Evolutionary conservation across 768 basidiomycete genomes (phyloP), one percentile per base, ranked within the genome.

Genomic region (Arthromyces matolae): DNA sequence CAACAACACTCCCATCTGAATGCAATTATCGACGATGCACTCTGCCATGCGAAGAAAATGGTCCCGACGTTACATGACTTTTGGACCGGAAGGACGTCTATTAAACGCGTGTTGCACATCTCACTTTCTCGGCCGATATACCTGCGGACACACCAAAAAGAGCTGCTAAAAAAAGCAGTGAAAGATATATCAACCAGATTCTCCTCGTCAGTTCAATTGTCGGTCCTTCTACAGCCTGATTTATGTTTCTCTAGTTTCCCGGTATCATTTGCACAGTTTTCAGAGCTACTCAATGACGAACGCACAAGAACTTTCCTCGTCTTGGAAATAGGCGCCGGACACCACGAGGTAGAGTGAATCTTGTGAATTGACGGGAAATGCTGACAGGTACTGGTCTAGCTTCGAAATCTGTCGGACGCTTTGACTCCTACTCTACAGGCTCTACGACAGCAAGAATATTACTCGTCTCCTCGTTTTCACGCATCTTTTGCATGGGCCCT

Each of bases 401-500:
- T 93, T 10, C 66, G 69, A 49, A 58, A 62, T 7, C 65, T 93
- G 34, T 70, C 80, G 1, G 69, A 78, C 39, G 69, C 71, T 19
- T 64, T 96, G 33, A 71, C 75, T 4, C 84, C 86, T 1, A 69
- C 73, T 6, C 68, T 95, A 37, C 68, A 67, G 23, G 60, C 64
- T 3, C 69, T 90, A 27, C 83, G 84, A 44, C 86, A 94, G 55
- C 83, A 84, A 53, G 76, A 78, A 47, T 96, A 90, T 65, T 95
- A 97, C 66, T 59, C 70, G 27, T 69, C 79, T 24, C 92, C 94
- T 16, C 80, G 84, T 36, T 96, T 93, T 59, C 94, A 97, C 61
- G 78, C 87, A 10, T 94, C 92, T 2, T 81, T 96, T 45, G 91
- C 83, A 8, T 96, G 94, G 93, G 81, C 84, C 12, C 72, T 92